Evolutionary conservation across 2,329 filamentous ascomycete species (phyloP), one percentile per base, ranked within the genome.

Genomic region (Verticillium klebahnii): DNA sequence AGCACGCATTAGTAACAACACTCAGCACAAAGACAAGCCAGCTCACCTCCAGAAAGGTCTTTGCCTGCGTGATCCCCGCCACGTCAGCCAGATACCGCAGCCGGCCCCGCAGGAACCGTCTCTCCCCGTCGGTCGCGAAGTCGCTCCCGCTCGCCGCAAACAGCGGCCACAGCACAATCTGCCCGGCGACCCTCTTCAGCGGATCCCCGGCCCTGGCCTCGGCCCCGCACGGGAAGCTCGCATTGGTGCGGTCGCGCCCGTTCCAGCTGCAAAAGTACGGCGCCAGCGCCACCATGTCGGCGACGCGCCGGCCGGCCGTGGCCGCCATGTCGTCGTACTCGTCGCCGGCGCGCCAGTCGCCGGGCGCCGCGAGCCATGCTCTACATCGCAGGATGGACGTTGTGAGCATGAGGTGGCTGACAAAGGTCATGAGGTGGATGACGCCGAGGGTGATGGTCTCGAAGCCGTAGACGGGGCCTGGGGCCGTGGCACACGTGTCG

Each of bases 221-320:
- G 34, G 32, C 57, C 19, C 66, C 66, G 29, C 63, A 64, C 1
- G 64, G 61, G 19, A 68, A 68, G 45, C 64, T 63, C 17, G 65
- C 57, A 17, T 56, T 60, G 5, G 61, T 62, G 31, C 55, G 54
- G 15, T 65, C 65, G 37, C 45, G 29, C n/a, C 65, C 66, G 39
- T 66, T 67, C 64, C 66, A 68, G 23, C 61, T 61, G 59, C 65
- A 68, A 40, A 64, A 66, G 19, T 62, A 68, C 23, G 66, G 66
- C 32, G 59, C 31, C 8, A 65, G 37, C 19, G 66, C 64, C 17
- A 67, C 66, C 17, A 63, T 65, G 25, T 68, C 66, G 11, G 62
- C 61, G 40, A 68, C 59, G 11, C 66, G 65, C 45, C 64, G 45
- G 12, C 62, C 60, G 4, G 66, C 62, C 4, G 66, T 61, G 31